Base-by-base conservation (phyloP, 2,329 filamentous ascomycete species). In the Alternaria sp. region DNA sequence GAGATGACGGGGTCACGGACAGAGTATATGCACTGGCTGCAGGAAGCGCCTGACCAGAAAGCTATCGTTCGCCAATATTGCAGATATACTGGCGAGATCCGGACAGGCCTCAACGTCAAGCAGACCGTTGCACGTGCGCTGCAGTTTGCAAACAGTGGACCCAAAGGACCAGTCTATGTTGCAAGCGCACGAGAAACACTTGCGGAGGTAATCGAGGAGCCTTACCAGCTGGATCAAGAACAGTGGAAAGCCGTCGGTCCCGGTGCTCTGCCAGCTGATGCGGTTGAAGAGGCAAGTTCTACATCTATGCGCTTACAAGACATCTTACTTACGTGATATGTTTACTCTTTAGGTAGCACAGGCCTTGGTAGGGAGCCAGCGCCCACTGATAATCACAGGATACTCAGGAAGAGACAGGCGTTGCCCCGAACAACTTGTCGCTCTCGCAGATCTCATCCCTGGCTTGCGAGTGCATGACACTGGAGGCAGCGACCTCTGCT, bases 1-100 rank as follows among this genome's bases (percentile, higher is more conserved):
- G 81, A 83, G 70, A 62, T 83, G 65, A 76, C 74, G 19, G 82
- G 82, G 3, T 69, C 69, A 1, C 61, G 70, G 21, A 71, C 32
- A 9, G 32, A 36, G 15, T 36, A 36, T 36, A 36, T 36, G 32
- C 32, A 36, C 32, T 36, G 32, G 32, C 32, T 36, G 32, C 32
- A 36, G 32, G 32, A 36, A 36, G 32, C 32, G 15, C 32, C 32
- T 36, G 80, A 83, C 66, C 81, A 82, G 64, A 78, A 80, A 63
- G 75, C 77, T 43, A 83, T 77, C 26, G 73, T 77, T 9, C 63
- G 71, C 3, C 76, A 77, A 36, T 36, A 36, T 36, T 36, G 32
- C 32, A 36, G 32, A 45, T 77, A 77, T 54, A 70, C 68, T 15
- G 71, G 71, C 15, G 76, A 78, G 59, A 74, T 77, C 32, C 64